These are phyloP conservation scores for Hyaloscypha bicolor DNA, from an alignment of 495 filamentous ascomycete species.

Conservation along the genomic window DNA sequence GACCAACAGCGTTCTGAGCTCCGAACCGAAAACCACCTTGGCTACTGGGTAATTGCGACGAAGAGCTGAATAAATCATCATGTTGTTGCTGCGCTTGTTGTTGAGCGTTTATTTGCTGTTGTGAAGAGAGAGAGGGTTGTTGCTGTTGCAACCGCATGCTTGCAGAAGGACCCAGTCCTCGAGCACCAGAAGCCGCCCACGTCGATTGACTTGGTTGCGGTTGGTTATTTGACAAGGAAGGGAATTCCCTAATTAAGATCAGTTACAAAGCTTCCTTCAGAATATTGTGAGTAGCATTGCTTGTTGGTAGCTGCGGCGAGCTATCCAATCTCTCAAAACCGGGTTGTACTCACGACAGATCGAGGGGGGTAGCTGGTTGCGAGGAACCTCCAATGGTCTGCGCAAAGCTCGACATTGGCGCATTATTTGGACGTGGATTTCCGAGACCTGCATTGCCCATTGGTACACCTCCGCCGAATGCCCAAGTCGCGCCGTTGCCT, in stretches of 20 bases:
- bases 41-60: conserved; percentile 53
- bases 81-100: conserved; percentile 56
- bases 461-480: conserved; percentile 66
- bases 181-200: conserved; percentile 59
- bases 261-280: neutral
- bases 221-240: conserved; percentile 70
- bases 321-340: neutral
- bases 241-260: conserved; percentile 68
- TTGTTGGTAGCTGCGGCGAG: neutral
- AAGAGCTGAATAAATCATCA: conserved; percentile 60
- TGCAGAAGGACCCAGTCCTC: conserved; percentile 54
- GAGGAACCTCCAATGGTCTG: conserved; percentile 76
- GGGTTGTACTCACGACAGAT: conserved; percentile 71
- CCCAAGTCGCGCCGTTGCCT: conserved; percentile 73
- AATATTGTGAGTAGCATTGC: neutral
- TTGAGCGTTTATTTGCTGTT: conserved; percentile 54
- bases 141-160: conserved; percentile 61
- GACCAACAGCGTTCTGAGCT: conserved; percentile 53
- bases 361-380: conserved; percentile 73
- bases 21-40: conserved; percentile 64
- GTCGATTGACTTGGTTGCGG: conserved; percentile 61
- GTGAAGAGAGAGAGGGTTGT: conserved; percentile 47
- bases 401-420: conserved; percentile 72
- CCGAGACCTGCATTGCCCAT: conserved; percentile 67
- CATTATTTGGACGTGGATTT: conserved; percentile 62